Evolutionary conservation across 1,139 yeast species (phyloP).

Genomic region (Kurtzmaniella quercitrusa): DNA sequence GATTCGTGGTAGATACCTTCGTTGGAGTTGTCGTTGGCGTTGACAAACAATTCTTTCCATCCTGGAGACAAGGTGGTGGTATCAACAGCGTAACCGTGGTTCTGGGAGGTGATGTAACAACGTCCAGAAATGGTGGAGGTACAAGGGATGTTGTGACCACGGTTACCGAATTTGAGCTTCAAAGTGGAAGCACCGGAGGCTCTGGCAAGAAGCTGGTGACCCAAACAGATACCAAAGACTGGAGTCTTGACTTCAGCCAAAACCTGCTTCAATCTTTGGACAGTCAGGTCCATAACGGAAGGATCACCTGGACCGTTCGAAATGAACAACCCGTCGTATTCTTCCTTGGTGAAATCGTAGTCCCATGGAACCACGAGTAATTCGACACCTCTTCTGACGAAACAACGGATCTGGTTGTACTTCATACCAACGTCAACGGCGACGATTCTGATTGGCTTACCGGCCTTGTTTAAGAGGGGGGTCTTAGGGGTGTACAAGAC

Average conservation of each 20-base stretch:
- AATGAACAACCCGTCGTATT: constrained; percentile 89
- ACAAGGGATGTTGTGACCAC: constrained; percentile 99
- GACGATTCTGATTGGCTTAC: constrained; percentile 73
- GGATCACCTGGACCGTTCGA: constrained; percentile 99
- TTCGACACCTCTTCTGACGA: constrained; percentile 94
- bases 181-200: constrained; percentile 92
- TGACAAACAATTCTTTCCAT: constrained; percentile 93
- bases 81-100: constrained; percentile 98
- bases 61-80: constrained; percentile 64
- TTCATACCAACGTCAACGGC: constrained; percentile 98
- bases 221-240: constrained; percentile 95
- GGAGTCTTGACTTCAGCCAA: constrained; percentile 67
- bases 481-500: constrained; percentile 65
- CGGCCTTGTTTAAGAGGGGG: constrained; percentile 57
- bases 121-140: constrained; percentile 89
- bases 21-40: constrained; percentile 95
- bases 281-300: constrained; percentile 68
- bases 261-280: constrained; percentile 52
- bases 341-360: constrained; percentile 71
- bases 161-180: constrained; percentile 96
- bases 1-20: constrained; percentile 94
- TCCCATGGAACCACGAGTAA: constrained; percentile 95
- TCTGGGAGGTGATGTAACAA: constrained; percentile 98
- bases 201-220: constrained; percentile 95
- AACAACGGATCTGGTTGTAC: constrained; percentile 95